phyloP scores from a whole-genome alignment of 257 asterid genomes.

The Nicotiana tomentosiformis region DNA sequence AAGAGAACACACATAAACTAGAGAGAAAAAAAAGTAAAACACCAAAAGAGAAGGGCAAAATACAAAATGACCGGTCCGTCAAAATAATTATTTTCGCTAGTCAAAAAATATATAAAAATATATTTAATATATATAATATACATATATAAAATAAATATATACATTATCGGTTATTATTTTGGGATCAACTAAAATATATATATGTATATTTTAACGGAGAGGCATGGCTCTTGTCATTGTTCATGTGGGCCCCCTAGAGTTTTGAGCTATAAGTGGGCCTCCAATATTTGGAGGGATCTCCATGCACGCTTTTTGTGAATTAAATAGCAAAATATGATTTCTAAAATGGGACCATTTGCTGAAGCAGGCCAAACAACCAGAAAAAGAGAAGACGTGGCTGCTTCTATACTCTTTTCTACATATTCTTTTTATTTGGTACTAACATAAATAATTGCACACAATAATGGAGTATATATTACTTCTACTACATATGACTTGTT shows the following conservation, averaged over 20 bases:
- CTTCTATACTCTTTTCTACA: conserved; percentile 11
- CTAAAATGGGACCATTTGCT: conserved; percentile 20
- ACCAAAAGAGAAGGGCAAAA: neutral
- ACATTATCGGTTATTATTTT: no score
- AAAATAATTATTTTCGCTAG: no score
- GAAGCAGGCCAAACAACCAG: conserved; percentile 13
- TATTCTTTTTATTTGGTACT: neutral
- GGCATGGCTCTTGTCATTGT: neutral
- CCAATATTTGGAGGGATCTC: neutral
- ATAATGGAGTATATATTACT: neutral
- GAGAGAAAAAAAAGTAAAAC: neutral
- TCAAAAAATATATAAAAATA: no score
- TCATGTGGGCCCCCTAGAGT: conserved; percentile 33
- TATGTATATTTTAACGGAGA: neutral
- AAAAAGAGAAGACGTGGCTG: conserved; percentile 36
- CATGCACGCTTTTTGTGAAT: conserved; percentile 26
- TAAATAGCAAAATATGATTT: neutral
- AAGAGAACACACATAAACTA: neutral
- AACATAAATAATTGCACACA: neutral
- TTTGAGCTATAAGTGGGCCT: conserved; percentile 11
- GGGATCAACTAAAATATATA: no score
- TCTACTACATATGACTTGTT: neutral
- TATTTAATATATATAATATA: no score
- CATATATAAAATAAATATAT: no score
- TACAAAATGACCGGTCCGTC: no score